Conservation (phyloP, 1,139 yeast genomes). For the Suhomyces taliae region DNA sequence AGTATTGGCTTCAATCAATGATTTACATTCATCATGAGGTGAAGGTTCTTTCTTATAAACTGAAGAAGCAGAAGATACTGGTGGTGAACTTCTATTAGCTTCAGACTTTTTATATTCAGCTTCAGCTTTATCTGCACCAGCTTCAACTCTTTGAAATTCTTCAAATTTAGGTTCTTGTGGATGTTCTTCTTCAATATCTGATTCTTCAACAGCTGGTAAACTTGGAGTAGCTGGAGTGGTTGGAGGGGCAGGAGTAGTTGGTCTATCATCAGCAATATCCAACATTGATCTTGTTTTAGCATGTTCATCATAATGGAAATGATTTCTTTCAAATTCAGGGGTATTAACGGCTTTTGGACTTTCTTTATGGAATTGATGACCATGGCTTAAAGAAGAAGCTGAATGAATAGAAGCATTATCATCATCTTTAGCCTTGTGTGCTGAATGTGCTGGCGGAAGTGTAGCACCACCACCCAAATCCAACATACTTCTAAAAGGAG, state of each 20-base stretch:
- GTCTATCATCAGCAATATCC: slow-evolving; percentile 10
- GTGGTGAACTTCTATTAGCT: not conserved
- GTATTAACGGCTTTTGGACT: slow-evolving; percentile 1
- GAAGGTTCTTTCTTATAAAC: not conserved
- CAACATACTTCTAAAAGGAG: slow-evolving; percentile 43
- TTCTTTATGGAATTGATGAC: slow-evolving; percentile 12
- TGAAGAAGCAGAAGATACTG: slow-evolving; percentile 4
- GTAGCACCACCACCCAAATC: slow-evolving; percentile 22
- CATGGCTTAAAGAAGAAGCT: slow-evolving; percentile 27
- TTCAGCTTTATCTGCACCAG: no score
- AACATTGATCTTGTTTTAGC: slow-evolving; percentile 15
- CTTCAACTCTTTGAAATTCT: no score
- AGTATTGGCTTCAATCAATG: slow-evolving; percentile 2
- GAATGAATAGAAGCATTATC: slow-evolving; percentile 28
- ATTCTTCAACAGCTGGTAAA: slow-evolving; percentile 27
- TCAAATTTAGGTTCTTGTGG: no score
- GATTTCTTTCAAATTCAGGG: not conserved
- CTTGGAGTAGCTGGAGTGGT: slow-evolving; percentile 4
- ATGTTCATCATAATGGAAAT: slow-evolving; percentile 1
- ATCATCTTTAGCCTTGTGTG: slow-evolving; percentile 8
- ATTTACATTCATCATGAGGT: slow-evolving; percentile 1
- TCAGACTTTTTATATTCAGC: not conserved
- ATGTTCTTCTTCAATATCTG: slow-evolving; percentile 1
- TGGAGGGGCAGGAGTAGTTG: slow-evolving; percentile 2
- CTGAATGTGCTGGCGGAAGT: not conserved